These are phyloP conservation scores for Reticulascus tulasneorum DNA, from an alignment of 2,329 filamentous ascomycete species.

Conservation along the genomic window DNA sequence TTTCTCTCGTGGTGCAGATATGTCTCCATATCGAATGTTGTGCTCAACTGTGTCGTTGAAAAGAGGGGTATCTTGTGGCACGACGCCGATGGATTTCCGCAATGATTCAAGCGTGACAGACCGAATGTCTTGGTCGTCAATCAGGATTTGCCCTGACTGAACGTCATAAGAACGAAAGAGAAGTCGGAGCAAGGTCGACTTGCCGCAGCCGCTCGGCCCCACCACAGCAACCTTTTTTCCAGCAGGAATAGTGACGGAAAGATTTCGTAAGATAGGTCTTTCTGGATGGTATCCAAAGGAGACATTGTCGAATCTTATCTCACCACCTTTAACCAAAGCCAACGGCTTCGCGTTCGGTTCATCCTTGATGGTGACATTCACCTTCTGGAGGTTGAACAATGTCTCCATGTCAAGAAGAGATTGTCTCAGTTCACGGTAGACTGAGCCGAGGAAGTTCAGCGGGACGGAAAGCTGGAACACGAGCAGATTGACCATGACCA, in stretches of 20 bases:
- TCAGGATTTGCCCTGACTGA: constrained; percentile 76
- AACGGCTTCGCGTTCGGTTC: constrained; percentile 69
- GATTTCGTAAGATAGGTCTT: constrained; percentile 79
- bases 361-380: constrained; percentile 84
- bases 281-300: constrained; percentile 88
- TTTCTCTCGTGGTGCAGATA: constrained; percentile 69
- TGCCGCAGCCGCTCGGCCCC: constrained; percentile 91
- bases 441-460: constrained; percentile 95
- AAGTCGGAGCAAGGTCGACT: constrained; percentile 86
- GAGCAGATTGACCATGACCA: constrained; percentile 98
- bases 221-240: constrained; percentile 96
- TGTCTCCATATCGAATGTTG: constrained; percentile 89
- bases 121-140: constrained; percentile 90
- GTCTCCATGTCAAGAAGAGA: constrained; percentile 98
- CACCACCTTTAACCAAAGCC: constrained; percentile 69
- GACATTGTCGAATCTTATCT: constrained; percentile 93
- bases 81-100: constrained; percentile 83
- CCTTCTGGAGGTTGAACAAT: constrained; percentile 93
- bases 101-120: constrained; percentile 79
- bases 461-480: constrained; percentile 97
- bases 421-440: constrained; percentile 93
- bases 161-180: constrained; percentile 95
- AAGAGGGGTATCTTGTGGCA: constrained; percentile 92
- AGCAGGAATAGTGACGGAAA: constrained; percentile 85
- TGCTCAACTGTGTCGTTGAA: constrained; percentile 97